Conservation (phyloP, 805 yeast genomes). For the Tanozyma kutaoensis region DNA sequence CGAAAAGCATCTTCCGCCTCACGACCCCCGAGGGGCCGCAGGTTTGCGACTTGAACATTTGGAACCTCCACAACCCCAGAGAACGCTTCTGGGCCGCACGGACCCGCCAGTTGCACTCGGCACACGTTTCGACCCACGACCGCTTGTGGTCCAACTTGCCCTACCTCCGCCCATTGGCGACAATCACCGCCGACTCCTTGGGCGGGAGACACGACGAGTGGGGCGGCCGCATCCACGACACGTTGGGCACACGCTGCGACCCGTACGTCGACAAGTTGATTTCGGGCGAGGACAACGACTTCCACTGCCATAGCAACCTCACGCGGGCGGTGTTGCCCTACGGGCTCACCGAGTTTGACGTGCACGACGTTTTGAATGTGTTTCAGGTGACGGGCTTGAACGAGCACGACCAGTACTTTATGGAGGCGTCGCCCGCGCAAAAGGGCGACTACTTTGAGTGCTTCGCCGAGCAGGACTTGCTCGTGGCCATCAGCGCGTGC, state of each 20-base stretch:
- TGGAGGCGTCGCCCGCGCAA: conserved; percentile 58
- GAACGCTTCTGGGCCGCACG: conserved; percentile 62
- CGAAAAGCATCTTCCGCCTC: conserved; percentile 43
- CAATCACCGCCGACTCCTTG: conserved; percentile 50
- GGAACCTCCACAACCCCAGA: conserved; percentile 48
- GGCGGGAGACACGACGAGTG: conserved; percentile 44
- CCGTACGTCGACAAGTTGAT: conserved; percentile 54
- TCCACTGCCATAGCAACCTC: conserved; percentile 56
- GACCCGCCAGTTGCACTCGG: conserved; percentile 51
- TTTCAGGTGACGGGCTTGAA: conserved; percentile 59
- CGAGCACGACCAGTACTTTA: conserved; percentile 52
- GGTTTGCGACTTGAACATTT: conserved; percentile 55
- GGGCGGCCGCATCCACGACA: conserved; percentile 56
- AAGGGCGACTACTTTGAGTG: conserved; percentile 49
- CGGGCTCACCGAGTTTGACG: conserved; percentile 53
- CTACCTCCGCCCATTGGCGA: conserved; percentile 49
- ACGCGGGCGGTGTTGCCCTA: conserved; percentile 44
- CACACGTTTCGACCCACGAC: conserved; percentile 49
- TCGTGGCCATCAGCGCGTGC: conserved; percentile 54
- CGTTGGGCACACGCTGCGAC: conserved; percentile 57
- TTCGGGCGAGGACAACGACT: conserved; percentile 52
- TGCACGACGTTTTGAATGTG: conserved; percentile 57
- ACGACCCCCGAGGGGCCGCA: conserved; percentile 61
- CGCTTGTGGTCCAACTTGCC: conserved; percentile 56
- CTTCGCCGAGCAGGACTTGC: conserved; percentile 52